Conservation (phyloP, 108 stramenopile genomes). For the Schizochytrium sp. region DNA sequence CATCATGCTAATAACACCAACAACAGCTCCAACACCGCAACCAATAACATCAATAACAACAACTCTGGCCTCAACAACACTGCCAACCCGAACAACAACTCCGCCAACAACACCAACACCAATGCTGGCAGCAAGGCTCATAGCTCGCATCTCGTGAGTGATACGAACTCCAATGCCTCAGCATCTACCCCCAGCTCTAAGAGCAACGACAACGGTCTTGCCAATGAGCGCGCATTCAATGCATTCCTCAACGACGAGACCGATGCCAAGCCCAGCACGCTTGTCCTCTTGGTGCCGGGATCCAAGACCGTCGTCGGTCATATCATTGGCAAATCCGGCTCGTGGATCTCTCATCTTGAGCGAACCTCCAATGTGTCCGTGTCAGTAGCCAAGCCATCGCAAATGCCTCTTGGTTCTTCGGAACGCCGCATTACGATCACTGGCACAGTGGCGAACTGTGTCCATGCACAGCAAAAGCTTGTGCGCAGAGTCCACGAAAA, state of each 20-base stretch:
- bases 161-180: not conserved
- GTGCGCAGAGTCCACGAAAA: constrained; percentile 24
- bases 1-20: too few species aligned
- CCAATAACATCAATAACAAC: too few species aligned
- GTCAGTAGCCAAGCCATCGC: not conserved
- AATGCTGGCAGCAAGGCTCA: too few species aligned
- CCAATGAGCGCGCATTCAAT: constrained; percentile 36
- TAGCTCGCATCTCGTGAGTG: too few species aligned
- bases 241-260: constrained; percentile 27
- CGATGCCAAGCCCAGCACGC: constrained; percentile 42
- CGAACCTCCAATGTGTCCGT: constrained; percentile 19
- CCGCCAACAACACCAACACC: too few species aligned
- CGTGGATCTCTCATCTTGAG: constrained; percentile 30
- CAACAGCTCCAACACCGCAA: too few species aligned
- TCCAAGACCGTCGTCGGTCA: constrained; percentile 44
- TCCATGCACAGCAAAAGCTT: constrained; percentile 36
- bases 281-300: constrained; percentile 23
- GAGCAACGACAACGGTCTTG: not conserved
- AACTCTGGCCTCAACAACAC: too few species aligned
- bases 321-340: constrained; percentile 30
- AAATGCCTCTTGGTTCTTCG: not conserved
- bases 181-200: not conserved
- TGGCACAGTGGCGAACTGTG: constrained; percentile 40
- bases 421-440: constrained; percentile 55
- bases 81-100: too few species aligned